Evolutionary conservation across 139 green algal species (phyloP).

Genomic region (Chlamydomonas sp.): DNA sequence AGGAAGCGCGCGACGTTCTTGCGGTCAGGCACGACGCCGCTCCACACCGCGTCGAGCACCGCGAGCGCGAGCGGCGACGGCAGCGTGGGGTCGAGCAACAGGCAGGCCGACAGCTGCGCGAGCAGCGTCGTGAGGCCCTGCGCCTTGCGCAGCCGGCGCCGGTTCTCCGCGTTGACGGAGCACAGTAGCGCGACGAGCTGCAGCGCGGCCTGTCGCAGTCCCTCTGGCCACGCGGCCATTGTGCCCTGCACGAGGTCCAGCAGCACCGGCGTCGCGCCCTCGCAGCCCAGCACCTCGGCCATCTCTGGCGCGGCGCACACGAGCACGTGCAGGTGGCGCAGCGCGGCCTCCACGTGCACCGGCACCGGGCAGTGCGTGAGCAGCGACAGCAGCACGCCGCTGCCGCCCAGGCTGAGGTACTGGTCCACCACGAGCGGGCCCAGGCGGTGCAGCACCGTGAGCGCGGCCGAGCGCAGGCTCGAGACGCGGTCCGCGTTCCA

Average conservation of each 20-base stretch:
- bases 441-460: conserved; percentile 23
- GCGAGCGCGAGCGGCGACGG: conserved; percentile 30
- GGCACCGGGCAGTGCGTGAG: background rate
- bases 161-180: conserved; percentile 25
- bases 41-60: conserved; percentile 41
- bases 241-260: conserved; percentile 24
- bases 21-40: conserved; percentile 29
- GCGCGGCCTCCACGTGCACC: conserved; percentile 23
- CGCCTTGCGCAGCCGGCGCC: conserved; percentile 27
- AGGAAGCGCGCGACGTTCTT: conserved; percentile 34
- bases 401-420: conserved; percentile 26
- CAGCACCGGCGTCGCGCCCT: conserved; percentile 24
- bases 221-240: background rate
- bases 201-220: conserved; percentile 21
- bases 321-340: conserved; percentile 36
- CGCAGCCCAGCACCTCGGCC: conserved; percentile 17
- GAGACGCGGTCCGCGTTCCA: conserved; percentile 34
- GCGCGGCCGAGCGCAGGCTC: conserved; percentile 15
- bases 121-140: conserved; percentile 30
- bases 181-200: conserved; percentile 33
- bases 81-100: conserved; percentile 27
- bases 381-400: conserved; percentile 16
- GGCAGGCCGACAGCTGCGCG: conserved; percentile 15
- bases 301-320: conserved; percentile 18
- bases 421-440: conserved; percentile 23